Percentiles rank a stretch among this genome's conserved stretches.
phyloP scores from a whole-genome alignment of 2,329 filamentous ascomycete genomes.

The Purpureocillium takamizusanense region DNA sequence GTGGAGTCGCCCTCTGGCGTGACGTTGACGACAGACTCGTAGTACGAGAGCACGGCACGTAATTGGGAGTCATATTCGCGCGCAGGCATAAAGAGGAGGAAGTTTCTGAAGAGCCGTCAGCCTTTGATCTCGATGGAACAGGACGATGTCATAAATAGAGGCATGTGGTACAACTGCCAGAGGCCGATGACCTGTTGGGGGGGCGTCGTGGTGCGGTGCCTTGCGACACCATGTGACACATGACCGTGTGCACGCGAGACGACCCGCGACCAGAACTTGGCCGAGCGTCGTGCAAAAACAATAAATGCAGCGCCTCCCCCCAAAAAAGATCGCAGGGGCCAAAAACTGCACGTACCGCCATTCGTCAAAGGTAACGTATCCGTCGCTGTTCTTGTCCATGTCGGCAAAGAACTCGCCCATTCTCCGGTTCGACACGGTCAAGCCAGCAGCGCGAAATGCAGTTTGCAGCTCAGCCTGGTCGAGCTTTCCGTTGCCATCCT shows the following conservation, averaged over 20 bases:
- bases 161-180: no score
- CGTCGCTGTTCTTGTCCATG: constrained; percentile 84
- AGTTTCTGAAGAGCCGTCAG: constrained; percentile 53
- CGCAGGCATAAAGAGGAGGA: constrained; percentile 77
- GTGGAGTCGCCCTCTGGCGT: constrained; percentile 91
- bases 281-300: neutral
- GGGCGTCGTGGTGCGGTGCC: neutral
- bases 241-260: constrained; percentile 8
- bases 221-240: constrained; percentile 9
- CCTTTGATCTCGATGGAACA: no score
- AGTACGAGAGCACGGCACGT: constrained; percentile 80
- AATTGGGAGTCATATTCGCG: constrained; percentile 59
- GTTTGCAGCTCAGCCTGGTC: constrained; percentile 74
- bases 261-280: no score
- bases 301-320: neutral
- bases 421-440: constrained; percentile 68
- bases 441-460: constrained; percentile 70
- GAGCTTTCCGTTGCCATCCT: constrained; percentile 74
- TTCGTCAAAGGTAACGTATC: constrained; percentile 82
- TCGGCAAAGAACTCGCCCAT: constrained; percentile 81
- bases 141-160: no score
- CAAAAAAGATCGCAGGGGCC: neutral
- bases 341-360: constrained; percentile 68
- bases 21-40: constrained; percentile 78
- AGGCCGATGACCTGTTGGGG: neutral